Evolutionary conservation across 352 stramenopile species (phyloP).

Genomic region (Globisporangium okanoganense): DNA sequence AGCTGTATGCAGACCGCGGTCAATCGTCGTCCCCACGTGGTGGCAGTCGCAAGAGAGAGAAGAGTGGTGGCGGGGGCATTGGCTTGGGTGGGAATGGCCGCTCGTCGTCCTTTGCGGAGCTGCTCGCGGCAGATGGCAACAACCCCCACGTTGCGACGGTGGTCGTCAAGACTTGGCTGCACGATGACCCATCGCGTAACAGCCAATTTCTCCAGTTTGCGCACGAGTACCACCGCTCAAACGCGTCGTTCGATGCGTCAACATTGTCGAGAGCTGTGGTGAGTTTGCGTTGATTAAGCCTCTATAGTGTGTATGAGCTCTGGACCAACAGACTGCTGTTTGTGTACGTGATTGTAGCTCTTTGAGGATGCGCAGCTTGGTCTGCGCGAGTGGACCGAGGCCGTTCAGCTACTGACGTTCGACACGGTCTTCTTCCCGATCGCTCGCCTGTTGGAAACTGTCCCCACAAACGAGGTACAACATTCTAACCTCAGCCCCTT

Average conservation of each 20-base stretch:
- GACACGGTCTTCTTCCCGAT: constrained; percentile 72
- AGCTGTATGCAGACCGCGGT: neutral
- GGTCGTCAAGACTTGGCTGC: constrained; percentile 46
- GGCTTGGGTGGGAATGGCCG: too few relatives aligned
- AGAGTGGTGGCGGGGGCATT: neutral
- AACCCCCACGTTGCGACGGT: constrained; percentile 20
- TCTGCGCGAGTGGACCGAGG: constrained; percentile 42
- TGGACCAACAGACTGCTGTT: too few relatives aligned
- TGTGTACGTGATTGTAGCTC: constrained; percentile 21
- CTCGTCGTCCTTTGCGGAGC: neutral
- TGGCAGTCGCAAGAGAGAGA: constrained; percentile 28
- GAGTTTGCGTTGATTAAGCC: too few relatives aligned
- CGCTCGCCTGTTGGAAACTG: constrained; percentile 32
- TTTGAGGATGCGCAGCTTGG: constrained; percentile 42
- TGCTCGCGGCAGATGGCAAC: neutral
- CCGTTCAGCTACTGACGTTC: constrained; percentile 66
- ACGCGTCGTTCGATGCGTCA: constrained; percentile 8
- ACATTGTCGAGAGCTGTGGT: constrained; percentile 17
- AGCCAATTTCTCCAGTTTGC: constrained; percentile 51
- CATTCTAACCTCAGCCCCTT: neutral
- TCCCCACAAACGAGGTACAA: constrained; percentile 48
- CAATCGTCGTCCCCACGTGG: constrained; percentile 27
- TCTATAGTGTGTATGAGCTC: too few relatives aligned
- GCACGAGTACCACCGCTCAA: constrained; percentile 22
- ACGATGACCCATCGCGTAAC: constrained; percentile 34